Base-by-base conservation (phyloP, 306 rosid genomes). In the Cicer chorassanicum region DNA sequence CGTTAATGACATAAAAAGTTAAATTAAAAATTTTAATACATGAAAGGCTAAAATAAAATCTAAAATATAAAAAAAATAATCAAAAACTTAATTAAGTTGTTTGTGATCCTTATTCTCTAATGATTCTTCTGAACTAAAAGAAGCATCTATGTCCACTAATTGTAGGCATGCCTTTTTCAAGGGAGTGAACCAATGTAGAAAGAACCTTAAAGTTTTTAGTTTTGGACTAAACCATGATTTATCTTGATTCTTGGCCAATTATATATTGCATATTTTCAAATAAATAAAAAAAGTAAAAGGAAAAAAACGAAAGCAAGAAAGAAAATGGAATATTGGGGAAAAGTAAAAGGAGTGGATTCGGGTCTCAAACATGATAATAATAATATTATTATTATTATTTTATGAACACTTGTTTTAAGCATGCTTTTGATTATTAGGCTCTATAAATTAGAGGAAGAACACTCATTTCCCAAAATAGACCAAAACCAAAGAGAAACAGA, bases 391-490 rank as follows among this genome's bases (percentile, higher is more conserved):
- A 8, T 41, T 3, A 34, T 34, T 34, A 18, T 41, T 40, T 61
- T 14, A 45, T n/a, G 7, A 67, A 24, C 56, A 12, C 21, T 67
- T 44, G 7, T 41, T 21, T 65, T 65, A 8, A 1, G 36, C 18
- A 24, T 44, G 71, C 49, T 43, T 65, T n/a, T 54, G 4, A 15
- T 16, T 67, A 2, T 21, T 5, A 29, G 34, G 29, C 11, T n/a
- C 86, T 82, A 82, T 82, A 85, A 71, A 79, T 82, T 18, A 75
- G n/a, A 60, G 60, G 29, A 70, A 55, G 50, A 59, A 43, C 70
- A 80, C 34, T 61, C 48, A 49, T 9, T 59, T 8, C 6, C 29
- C 21, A 73, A 81, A 54, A 44, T 8, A 29, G 34, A 40, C 34
- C 41, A 78, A 36, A 29, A 15, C 51, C 59, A 48, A 11, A 45